These are phyloP conservation scores for Geosiphon pyriformis DNA, from an alignment of 192 early-diverging fungal species.

Conservation along the genomic window DNA sequence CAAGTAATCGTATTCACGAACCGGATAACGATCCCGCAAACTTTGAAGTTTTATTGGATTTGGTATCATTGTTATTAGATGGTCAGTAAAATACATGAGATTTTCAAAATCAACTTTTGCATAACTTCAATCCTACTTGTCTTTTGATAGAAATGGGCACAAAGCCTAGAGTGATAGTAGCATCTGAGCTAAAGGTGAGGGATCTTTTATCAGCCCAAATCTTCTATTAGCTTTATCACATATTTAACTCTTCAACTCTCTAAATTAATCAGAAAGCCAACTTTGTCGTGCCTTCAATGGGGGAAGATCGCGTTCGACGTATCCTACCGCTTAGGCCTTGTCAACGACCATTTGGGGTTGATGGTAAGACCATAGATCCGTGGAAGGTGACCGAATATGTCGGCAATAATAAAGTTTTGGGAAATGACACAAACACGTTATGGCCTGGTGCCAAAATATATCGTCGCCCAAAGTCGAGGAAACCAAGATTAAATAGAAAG, in stretches of 20 bases:
- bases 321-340: background rate
- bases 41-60: constrained; percentile 20
- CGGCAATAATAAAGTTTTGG: background rate
- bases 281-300: background rate
- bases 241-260: background rate
- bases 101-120: background rate
- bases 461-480: background rate
- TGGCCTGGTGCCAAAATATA: background rate
- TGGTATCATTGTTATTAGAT: constrained; percentile 18
- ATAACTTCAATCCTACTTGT: background rate
- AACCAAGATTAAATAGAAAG: too few relatives aligned
- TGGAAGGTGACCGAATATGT: background rate
- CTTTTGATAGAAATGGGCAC: constrained; percentile 11
- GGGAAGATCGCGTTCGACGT: constrained; percentile 1
- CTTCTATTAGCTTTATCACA: too few relatives aligned
- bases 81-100: constrained; percentile 6
- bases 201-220: too few relatives aligned
- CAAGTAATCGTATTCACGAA: constrained; percentile 3
- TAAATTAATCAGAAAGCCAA: background rate
- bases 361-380: background rate
- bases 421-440: background rate
- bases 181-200: constrained; percentile 7
- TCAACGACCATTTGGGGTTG: background rate
- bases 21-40: background rate
- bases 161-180: background rate